These are phyloP conservation scores for Cymodocea nodosa DNA, from an alignment of 116 monocot genomes.

Conservation along the genomic window DNA sequence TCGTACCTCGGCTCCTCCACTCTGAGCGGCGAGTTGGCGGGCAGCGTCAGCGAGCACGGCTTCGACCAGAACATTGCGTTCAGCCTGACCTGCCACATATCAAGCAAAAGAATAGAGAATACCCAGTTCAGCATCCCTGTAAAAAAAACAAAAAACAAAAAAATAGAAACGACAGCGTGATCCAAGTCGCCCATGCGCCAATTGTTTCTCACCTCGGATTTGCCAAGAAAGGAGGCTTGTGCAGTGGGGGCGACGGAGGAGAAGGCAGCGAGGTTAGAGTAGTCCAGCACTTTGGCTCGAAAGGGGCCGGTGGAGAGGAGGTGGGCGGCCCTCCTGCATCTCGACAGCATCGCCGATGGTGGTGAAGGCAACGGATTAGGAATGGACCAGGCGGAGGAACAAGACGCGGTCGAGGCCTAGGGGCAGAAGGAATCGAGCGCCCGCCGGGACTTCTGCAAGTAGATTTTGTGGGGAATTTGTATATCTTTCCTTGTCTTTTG, in stretches of 20 bases:
- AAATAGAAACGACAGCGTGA: not conserved
- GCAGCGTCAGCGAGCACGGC: conserved; percentile 66
- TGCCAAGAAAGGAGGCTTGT: conserved; percentile 1
- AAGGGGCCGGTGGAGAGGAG: not conserved
- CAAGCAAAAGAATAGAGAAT: not conserved
- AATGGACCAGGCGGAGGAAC: too few species aligned
- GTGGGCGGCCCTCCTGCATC: conserved; percentile 4
- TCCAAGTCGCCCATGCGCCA: not conserved
- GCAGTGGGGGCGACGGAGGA: not conserved
- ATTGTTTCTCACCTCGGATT: conserved; percentile 1
- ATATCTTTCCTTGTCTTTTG: too few species aligned
- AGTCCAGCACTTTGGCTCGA: not conserved
- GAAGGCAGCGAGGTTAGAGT: not conserved
- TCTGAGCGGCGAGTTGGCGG: conserved; percentile 64
- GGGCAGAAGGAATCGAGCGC: too few species aligned
- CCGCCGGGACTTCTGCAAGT: too few species aligned
- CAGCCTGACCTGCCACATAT: conserved; percentile 37
- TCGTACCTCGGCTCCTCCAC: conserved; percentile 79
- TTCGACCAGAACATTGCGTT: conserved; percentile 91
- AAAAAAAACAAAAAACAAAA: not conserved
- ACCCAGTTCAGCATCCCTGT: not conserved
- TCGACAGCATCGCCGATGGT: not conserved
- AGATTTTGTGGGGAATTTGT: too few species aligned
- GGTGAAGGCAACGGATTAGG: too few species aligned
- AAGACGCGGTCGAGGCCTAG: too few species aligned